Percentiles rank a stretch among this genome's conserved stretches.
Evolutionary conservation across 371 early-diverging fungal species (phyloP).

Genomic region (Apophysomyces sp.): DNA sequence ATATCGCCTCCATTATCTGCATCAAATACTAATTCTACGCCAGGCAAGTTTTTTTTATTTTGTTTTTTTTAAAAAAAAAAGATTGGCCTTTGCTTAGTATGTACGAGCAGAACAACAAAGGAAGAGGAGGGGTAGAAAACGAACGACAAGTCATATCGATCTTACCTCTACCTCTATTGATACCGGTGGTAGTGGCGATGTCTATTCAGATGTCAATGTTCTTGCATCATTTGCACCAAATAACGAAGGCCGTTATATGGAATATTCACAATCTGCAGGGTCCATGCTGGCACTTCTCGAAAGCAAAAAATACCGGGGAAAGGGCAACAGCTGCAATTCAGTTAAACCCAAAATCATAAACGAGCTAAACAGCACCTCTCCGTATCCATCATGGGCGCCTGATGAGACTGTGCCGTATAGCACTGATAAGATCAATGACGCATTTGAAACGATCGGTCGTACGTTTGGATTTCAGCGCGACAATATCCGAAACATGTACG

Average conservation of each 20-base stretch:
- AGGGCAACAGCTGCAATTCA: slow-evolving; percentile 9
- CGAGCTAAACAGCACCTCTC: slow-evolving; percentile 20
- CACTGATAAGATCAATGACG: slow-evolving; percentile 63
- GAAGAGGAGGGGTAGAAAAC: neutral
- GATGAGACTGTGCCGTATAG: slow-evolving; percentile 65
- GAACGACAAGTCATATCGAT: neutral
- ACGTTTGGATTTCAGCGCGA: slow-evolving; percentile 83
- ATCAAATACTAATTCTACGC: neutral
- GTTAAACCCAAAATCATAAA: slow-evolving; percentile 8
- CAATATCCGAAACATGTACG: slow-evolving; percentile 71
- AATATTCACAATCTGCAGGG: slow-evolving; percentile 74
- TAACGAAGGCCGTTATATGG: slow-evolving; percentile 72
- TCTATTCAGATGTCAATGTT: slow-evolving; percentile 53
- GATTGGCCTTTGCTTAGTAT: no score
- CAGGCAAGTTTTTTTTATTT: neutral
- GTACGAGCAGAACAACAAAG: neutral
- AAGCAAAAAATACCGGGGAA: slow-evolving; percentile 59
- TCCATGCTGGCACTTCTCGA: slow-evolving; percentile 74
- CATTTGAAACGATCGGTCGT: slow-evolving; percentile 58
- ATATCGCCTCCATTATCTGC: neutral
- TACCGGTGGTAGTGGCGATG: neutral
- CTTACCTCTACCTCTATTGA: neutral
- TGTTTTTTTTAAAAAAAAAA: neutral
- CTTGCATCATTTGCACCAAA: slow-evolving; percentile 58
- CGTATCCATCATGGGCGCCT: slow-evolving; percentile 72